Base-by-base conservation (phyloP, 2,329 filamentous ascomycete species). In the Arthrobotrys iridis region DNA sequence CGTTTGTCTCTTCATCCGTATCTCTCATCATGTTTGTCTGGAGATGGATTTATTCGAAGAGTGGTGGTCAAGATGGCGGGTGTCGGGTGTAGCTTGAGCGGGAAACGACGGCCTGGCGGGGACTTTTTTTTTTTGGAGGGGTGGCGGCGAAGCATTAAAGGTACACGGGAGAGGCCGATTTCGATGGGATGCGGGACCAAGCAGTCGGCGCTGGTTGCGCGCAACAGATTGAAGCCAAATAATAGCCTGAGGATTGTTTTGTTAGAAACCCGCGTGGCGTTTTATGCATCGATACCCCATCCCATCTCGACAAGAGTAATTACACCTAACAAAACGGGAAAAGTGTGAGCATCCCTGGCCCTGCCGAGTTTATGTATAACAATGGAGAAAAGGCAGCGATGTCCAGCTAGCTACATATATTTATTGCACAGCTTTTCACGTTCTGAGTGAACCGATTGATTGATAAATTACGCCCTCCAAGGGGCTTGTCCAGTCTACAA, bases 1-100 rank as follows among this genome's bases (percentile, higher is more conserved):
- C 62, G 55, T 50, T 62, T 40, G 70, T 22, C 22, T 67, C 70
- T 35, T 68, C 71, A 2, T 75, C 71, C 15, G 57, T 58, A 24
- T 66, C 48, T 22, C 33, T 62, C 71, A 75, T 75, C 40, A 28
- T 67, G 13, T 52, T 28, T 52, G 43, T 48, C 48, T 41, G 43
- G 30, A 24, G 30, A n/a, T 35, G 50, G 15, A 10, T n/a, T n/a
- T 37, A 3, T 55, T 22, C 20, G 30, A 30, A 35, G 28, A n/a
- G n/a, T n/a, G n/a, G n/a, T n/a, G 50, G 30, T 55, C 50, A 37
- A 22, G 30, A 37, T 35, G 30, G 50, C 18, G 30, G 30, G 50
- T 24, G 15, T 55, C 50, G 30, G 50, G 30, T 18, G 50, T 55
- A 37, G 28, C 24, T 10, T 22, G 30, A 24, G 5, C 4, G n/a